Conservation (phyloP, 441 rosid species). For the Populus tomentosa region DNA sequence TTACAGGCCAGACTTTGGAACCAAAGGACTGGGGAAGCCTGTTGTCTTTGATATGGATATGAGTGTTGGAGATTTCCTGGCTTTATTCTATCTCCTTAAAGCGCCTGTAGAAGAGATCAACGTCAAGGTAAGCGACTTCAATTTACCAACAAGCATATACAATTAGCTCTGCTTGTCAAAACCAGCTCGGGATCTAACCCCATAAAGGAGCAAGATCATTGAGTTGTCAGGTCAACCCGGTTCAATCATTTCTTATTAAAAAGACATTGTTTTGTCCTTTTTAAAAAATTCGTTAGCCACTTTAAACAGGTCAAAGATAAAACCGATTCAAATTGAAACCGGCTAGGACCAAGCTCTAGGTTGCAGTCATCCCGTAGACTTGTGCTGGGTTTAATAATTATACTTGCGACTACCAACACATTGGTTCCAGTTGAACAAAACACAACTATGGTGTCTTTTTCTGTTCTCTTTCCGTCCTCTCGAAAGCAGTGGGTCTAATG, state of each 20-base stretch:
- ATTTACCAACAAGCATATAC: not conserved
- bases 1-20: constrained; percentile 46
- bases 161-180: not conserved
- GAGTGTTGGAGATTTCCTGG: constrained; percentile 88
- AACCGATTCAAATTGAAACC: not conserved
- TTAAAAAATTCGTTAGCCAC: too few species aligned
- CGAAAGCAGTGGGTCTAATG: not conserved
- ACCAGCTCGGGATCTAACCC: not conserved
- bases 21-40: constrained; percentile 52
- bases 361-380: not conserved
- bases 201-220: not conserved
- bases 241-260: not conserved
- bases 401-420: not conserved
- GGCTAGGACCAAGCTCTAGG: not conserved
- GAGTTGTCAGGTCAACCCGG: not conserved
- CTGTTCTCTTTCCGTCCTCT: not conserved
- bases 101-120: constrained; percentile 61
- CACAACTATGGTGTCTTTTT: not conserved
- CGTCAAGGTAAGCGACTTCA: constrained; percentile 49
- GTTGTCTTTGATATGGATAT: constrained; percentile 91
- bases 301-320: too few species aligned
- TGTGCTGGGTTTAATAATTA: too few species aligned
- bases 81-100: constrained; percentile 83
- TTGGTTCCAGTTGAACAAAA: not conserved
- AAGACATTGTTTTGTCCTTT: not conserved